Evolutionary conservation across 1,284 basidiomycete species (phyloP).

Genomic region (Rhodotorula sp.): DNA sequence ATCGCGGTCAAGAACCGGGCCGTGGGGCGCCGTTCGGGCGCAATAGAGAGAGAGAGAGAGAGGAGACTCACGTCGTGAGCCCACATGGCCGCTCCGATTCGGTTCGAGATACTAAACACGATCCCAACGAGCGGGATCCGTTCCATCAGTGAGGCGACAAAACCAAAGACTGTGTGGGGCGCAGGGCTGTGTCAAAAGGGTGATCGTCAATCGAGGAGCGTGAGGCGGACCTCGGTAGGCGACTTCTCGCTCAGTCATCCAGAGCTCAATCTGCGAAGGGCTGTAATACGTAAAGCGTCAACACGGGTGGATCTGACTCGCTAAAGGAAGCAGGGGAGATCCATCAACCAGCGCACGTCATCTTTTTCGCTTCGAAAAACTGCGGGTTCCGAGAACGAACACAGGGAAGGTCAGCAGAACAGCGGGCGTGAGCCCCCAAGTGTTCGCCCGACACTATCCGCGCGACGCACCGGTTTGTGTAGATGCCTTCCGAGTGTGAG

Average conservation of each 20-base stretch:
- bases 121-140: constrained; percentile 45
- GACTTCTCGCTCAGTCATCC: constrained; percentile 44
- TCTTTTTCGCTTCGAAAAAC: constrained; percentile 44
- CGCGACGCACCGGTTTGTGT: constrained; percentile 38
- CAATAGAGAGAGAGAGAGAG: background rate
- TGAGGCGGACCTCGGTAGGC: constrained; percentile 35
- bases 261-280: constrained; percentile 42
- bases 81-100: constrained; percentile 46
- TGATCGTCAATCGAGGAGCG: background rate
- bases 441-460: no score
- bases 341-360: constrained; percentile 37
- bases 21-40: background rate
- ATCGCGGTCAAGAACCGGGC: no score
- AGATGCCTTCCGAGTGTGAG: constrained; percentile 38
- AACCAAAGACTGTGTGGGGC: constrained; percentile 39
- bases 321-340: no score
- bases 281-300: background rate
- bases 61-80: constrained; percentile 31
- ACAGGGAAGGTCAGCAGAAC: background rate
- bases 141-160: constrained; percentile 42
- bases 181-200: no score
- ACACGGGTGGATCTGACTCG: background rate
- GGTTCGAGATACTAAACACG: constrained; percentile 45
- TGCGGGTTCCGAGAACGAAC: background rate
- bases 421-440: background rate